Base-by-base conservation (phyloP, 2,329 filamentous ascomycete genomes). In the Aschersonia sp. region DNA sequence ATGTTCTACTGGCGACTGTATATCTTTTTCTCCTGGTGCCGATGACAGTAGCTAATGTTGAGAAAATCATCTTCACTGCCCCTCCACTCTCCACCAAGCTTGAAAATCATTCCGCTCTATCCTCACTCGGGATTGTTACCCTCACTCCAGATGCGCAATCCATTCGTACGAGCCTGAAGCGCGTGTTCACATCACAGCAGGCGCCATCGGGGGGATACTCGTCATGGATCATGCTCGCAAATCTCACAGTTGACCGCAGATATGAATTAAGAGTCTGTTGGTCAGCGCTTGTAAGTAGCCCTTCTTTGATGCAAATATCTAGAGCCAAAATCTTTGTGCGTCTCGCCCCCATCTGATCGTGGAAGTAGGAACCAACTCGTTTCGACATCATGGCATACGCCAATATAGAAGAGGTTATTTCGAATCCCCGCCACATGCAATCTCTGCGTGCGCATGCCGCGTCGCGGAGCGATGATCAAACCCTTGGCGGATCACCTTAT, bases 241-340 rank as follows among this genome's bases (percentile, higher is more conserved):
- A 73, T 35, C 71, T 98, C 47, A 71, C 66, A n/a, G 74, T 78
- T 37, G 77, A 79, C 9, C 82, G 83, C 58, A 77, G 88, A 54
- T 95, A 97, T 71, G 92, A 98, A 69, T 76, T 94, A 45, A 81
- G 92, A 47, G 73, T 95, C 50, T 97, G 90, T 67, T 98, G 90
- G 89, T 74, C 87, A 50, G 92, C 92, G 41, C 92, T 83, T 51
- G 90, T 95, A 74, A 66, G 84, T 73, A 32, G 42, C 44, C 39
- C 44, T 45, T 31, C 39, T 45, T 31, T 44, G 48, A 39, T 41
- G 43, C 8, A 30, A n/a, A 11, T 30, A 31, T 44, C 3, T 8
- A 7, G 35, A 12, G 14, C 7, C 22, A 7, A 14, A 42, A n/a
- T n/a, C 10, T 40, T 11, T 4, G 44, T 10, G n/a, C n/a, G 14